Conservation (phyloP, 495 filamentous ascomycete genomes). For the Neurospora sp. region DNA sequence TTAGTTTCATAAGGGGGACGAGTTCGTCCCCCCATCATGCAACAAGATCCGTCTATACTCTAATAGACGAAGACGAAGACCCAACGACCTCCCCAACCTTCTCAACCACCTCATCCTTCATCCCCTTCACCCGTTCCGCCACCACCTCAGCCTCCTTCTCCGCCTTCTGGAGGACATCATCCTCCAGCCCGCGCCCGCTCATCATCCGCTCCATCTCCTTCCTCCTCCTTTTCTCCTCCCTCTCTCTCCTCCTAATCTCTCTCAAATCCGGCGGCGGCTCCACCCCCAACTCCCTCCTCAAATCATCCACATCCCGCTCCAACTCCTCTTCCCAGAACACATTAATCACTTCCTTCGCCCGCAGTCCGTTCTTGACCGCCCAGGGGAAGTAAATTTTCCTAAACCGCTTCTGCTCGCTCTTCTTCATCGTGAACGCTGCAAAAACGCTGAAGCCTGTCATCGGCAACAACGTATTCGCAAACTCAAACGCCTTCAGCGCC, state of each 20-base stretch:
- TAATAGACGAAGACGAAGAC: not conserved
- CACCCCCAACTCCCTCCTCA: constrained; percentile 65
- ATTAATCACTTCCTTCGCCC: constrained; percentile 77
- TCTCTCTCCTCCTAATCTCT: constrained; percentile 59
- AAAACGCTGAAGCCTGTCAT: constrained; percentile 72
- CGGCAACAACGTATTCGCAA: constrained; percentile 82
- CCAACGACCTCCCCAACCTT: not conserved
- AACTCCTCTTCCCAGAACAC: constrained; percentile 98
- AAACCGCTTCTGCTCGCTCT: constrained; percentile 62
- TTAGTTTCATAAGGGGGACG: not conserved
- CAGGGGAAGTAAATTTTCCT: constrained; percentile 73
- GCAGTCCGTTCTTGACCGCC: constrained; percentile 75
- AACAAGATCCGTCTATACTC: not conserved
- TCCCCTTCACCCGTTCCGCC: not conserved
- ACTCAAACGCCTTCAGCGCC: constrained; percentile 92
- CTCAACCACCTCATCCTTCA: not conserved
- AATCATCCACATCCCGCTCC: constrained; percentile 68
- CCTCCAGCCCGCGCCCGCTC: not conserved
- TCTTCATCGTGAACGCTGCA: constrained; percentile 68
- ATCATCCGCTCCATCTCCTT: constrained; percentile 34
- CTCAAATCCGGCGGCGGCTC: constrained; percentile 87
- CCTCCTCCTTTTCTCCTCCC: constrained; percentile 55
- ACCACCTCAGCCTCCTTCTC: not conserved
- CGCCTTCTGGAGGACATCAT: not conserved
- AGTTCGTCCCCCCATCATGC: too few species aligned